A percentile compares a stretch with the other conserved stretches of the same genome.
Evolutionary conservation across 1,284 basidiomycete genomes (phyloP).

Genomic region (Phellopilus nigrolimitatus): DNA sequence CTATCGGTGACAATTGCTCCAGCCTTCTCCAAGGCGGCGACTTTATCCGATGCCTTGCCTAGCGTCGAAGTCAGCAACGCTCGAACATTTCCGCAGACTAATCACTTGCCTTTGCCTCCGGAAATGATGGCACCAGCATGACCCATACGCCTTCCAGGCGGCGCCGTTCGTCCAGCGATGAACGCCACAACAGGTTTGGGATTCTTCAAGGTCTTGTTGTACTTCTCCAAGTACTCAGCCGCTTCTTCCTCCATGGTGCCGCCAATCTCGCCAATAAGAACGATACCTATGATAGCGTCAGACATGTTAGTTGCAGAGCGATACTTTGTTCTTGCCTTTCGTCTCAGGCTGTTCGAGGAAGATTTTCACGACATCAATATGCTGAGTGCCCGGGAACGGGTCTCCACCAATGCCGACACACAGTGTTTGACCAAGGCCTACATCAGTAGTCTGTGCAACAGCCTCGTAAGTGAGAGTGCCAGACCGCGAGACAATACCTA

Average conservation of each 20-base stretch:
- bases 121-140: constrained; percentile 98
- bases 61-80: constrained; percentile 9
- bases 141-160: constrained; percentile 97
- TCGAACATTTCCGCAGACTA: neutral
- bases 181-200: constrained; percentile 98
- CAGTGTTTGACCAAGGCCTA: constrained; percentile 94
- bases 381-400: constrained; percentile 97
- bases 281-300: constrained; percentile 62
- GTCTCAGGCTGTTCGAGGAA: constrained; percentile 93
- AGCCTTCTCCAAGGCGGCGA: constrained; percentile 88
- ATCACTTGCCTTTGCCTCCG: constrained; percentile 84
- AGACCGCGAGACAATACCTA: constrained; percentile 95
- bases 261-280: constrained; percentile 98
- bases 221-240: constrained; percentile 89
- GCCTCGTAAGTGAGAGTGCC: constrained; percentile 94
- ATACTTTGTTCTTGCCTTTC: constrained; percentile 55
- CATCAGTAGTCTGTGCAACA: constrained; percentile 91
- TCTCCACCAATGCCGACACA: constrained; percentile 99
- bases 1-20: constrained; percentile 94
- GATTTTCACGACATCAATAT: constrained; percentile 94
- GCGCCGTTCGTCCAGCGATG: constrained; percentile 96
- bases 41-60: constrained; percentile 94
- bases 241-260: constrained; percentile 99
- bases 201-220: constrained; percentile 85
- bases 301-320: neutral